Base-by-base conservation (phyloP, 805 yeast species). In the Yueomyces sp. region DNA sequence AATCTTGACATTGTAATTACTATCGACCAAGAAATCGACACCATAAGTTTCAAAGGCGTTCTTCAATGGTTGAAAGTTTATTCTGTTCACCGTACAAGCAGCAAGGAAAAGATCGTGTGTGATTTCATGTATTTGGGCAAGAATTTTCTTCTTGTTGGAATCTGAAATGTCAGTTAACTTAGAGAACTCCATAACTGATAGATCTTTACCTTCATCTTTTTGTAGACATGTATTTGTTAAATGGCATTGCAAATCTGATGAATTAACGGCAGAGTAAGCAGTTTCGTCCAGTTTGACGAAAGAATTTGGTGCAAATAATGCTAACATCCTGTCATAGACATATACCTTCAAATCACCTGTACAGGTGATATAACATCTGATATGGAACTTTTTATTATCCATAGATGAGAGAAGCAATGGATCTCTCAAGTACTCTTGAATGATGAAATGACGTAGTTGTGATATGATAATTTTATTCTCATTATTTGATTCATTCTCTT, bases 211-310 rank as follows among this genome's bases (percentile, higher is more conserved):
- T 33, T 61, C 66, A 4, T 68, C 72, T 19, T 73, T 75, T 62
- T 90, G 97, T 34, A 87, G 63, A 65, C 98, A 92, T 0, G 98
- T 92, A 57, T 92, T 92, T 12, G 98, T 92, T 50, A 92, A 69
- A 59, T 92, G 98, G 2, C 92, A 86, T 1, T 68, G 68, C 62
- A 85, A 70, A 33, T 70, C 66, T 0, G 59, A 64, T 4, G 61
- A 63, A 33, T 59, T 57, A 5, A 54, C 52, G n/a, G 56, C 57
- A n/a, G 52, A 47, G 28, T 57, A 60, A 3, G 60, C 50, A 9
- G 58, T 58, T 5, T 52, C 49, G 2, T 52, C 51, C 11, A 50
- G 45, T 36, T 41, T 36, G 3, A 41, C 44, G 53, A 76, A 90
- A 4, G 65, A 45, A 2, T 67, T 56, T 7, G 73, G 74, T 9